phyloP scores from a whole-genome alignment of 2,329 filamentous ascomycete species.

The Fusarium humuli region DNA sequence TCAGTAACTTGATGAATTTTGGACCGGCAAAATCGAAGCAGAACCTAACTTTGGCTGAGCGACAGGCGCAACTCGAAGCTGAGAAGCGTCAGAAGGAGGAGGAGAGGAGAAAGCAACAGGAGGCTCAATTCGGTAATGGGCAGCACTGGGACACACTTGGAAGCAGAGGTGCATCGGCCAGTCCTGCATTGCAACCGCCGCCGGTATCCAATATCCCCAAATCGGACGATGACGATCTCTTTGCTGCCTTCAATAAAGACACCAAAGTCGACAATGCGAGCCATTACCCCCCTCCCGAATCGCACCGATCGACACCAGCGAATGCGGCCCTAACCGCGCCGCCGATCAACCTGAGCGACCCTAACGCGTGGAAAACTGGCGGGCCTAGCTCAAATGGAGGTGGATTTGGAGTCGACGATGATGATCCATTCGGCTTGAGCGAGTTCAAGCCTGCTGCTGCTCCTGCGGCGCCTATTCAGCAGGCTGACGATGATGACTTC shows the following conservation, averaged over 20 bases:
- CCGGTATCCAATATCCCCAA: conserved; percentile 30
- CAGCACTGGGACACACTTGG: conserved; percentile 82
- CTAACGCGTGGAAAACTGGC: conserved; percentile 62
- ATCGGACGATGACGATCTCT: conserved; percentile 70
- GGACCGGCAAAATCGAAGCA: conserved; percentile 67
- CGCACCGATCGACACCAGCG: conserved; percentile 60
- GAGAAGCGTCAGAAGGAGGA: conserved; percentile 79
- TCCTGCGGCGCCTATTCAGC: conserved; percentile 45
- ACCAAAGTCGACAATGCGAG: conserved; percentile 76
- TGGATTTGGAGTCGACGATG: conserved; percentile 73
- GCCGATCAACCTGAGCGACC: conserved; percentile 63
- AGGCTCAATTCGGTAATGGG: conserved; percentile 80
- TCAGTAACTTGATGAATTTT: conserved; percentile 79
- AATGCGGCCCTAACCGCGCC: conserved; percentile 47
- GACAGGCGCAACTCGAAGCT: conserved; percentile 74
- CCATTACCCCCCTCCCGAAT: conserved; percentile 64
- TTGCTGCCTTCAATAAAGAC: conserved; percentile 74
- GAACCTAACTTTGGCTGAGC: conserved; percentile 82
- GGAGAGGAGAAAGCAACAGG: conserved; percentile 76
- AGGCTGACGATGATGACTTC: conserved; percentile 70
- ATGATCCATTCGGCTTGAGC: conserved; percentile 88
- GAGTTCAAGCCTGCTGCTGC: conserved; percentile 64
- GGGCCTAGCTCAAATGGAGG: conserved; percentile 48
- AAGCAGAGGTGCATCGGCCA: conserved; percentile 59
- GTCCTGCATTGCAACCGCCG: conserved; percentile 45